These are phyloP conservation scores for Plantago coronopus DNA, from an alignment of 305 asterid genomes.

Conservation along the genomic window DNA sequence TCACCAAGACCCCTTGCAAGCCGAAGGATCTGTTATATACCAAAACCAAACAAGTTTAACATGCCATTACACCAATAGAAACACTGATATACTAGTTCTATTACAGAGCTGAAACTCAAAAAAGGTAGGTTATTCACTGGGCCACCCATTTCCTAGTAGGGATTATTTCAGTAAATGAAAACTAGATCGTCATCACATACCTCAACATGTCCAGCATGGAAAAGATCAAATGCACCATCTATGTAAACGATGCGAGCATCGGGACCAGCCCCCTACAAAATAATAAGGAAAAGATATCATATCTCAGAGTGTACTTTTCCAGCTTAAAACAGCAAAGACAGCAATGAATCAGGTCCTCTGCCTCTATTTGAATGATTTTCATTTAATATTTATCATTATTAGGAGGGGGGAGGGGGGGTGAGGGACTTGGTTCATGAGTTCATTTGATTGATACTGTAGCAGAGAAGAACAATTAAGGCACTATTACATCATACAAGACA, in stretches of 20 bases:
- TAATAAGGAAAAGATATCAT: conserved; percentile 20
- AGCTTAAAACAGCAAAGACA: not conserved
- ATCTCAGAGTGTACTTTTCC: conserved; percentile 18
- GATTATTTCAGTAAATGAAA: conserved; percentile 11
- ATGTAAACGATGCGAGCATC: conserved; percentile 89
- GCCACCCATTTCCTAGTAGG: conserved; percentile 7
- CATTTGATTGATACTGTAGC: too few species aligned
- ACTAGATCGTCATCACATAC: conserved; percentile 35
- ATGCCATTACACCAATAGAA: conserved; percentile 8
- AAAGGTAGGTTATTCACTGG: conserved; percentile 6
- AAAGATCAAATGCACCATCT: conserved; percentile 97
- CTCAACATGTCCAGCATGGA: conserved; percentile 98
- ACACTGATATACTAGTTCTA: not conserved
- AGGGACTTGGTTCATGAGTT: too few species aligned
- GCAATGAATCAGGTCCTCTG: too few species aligned
- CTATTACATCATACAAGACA: too few species aligned
- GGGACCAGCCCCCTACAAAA: conserved; percentile 81
- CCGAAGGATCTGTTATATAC: conserved; percentile 63
- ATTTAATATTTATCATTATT: too few species aligned
- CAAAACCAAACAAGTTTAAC: conserved; percentile 15
- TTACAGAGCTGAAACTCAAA: conserved; percentile 8
- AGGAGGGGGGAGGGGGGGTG: too few species aligned
- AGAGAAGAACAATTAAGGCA: too few species aligned
- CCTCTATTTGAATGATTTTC: too few species aligned
- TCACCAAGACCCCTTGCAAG: conserved; percentile 97